Evolutionary conservation across 257 asterid species (phyloP).

Genomic region (Sherardia arvensis): DNA sequence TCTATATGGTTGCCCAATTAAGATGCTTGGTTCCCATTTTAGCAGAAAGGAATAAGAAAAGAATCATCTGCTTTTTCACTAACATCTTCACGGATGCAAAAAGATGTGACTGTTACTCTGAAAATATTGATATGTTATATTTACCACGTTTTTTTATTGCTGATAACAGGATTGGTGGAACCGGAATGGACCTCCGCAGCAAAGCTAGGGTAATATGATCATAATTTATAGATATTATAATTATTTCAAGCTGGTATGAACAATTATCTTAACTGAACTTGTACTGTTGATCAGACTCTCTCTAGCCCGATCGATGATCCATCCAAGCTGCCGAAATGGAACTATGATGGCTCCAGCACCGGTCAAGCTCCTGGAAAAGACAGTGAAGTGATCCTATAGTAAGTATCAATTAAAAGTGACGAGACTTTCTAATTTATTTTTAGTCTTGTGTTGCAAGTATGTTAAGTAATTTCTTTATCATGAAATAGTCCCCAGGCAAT

Average conservation of each 20-base stretch:
- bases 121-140: neutral
- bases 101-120: too few species aligned
- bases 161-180: slow-evolving; percentile 86
- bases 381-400: slow-evolving; percentile 93
- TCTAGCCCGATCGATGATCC: slow-evolving; percentile 58
- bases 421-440: too few species aligned
- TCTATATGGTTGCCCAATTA: too few species aligned
- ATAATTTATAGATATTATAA: neutral
- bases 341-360: slow-evolving; percentile 90
- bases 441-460: neutral
- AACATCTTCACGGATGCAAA: too few species aligned
- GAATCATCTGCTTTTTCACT: too few species aligned
- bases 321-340: slow-evolving; percentile 84
- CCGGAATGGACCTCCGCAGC: slow-evolving; percentile 91
- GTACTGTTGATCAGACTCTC: slow-evolving; percentile 43
- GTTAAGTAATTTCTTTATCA: neutral
- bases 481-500: slow-evolving; percentile 81
- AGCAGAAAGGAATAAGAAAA: too few species aligned
- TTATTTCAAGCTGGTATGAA: too few species aligned
- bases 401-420: slow-evolving; percentile 26
- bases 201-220: slow-evolving; percentile 61
- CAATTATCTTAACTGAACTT: neutral
- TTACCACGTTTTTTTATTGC: neutral
- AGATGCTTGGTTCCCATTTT: too few species aligned
- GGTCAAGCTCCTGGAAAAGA: slow-evolving; percentile 95